Evolutionary conservation across 2,329 filamentous ascomycete genomes (phyloP).

Genomic region (Aureobasidium subglaciale): DNA sequence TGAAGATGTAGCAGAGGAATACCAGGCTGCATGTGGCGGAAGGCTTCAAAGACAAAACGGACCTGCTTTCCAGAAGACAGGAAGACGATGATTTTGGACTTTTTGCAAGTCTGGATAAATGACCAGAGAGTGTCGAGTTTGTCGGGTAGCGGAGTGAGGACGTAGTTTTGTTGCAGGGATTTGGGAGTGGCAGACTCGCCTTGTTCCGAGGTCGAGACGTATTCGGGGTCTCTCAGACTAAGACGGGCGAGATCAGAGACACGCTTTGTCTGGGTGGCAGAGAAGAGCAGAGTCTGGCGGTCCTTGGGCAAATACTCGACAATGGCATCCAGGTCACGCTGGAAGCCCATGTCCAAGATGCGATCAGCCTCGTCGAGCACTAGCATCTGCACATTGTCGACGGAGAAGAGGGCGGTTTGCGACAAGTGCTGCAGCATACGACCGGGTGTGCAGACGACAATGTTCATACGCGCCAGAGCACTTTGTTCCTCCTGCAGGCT

Average conservation of each 20-base stretch:
- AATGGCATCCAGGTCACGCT: conserved; percentile 82
- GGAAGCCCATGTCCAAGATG: conserved; percentile 97
- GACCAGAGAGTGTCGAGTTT: conserved; percentile 91
- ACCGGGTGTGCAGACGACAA: conserved; percentile 89
- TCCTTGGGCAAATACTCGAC: conserved; percentile 80
- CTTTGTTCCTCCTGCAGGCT: conserved; percentile 81
- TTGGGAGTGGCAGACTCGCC: conserved; percentile 73
- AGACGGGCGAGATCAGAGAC: conserved; percentile 86
- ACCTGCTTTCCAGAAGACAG: conserved; percentile 94
- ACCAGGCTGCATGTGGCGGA: conserved; percentile 88
- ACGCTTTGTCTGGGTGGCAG: conserved; percentile 89
- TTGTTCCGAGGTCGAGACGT: conserved; percentile 86
- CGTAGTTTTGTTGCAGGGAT: conserved; percentile 83
- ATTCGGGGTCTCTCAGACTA: conserved; percentile 84
- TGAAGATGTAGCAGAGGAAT: conserved; percentile 88
- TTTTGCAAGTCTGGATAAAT: conserved; percentile 84
- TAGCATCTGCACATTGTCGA: conserved; percentile 84
- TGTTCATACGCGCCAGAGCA: conserved; percentile 85
- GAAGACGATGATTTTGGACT: conserved; percentile 93
- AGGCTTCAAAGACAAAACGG: conserved; percentile 87
- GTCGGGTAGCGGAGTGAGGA: conserved; percentile 73
- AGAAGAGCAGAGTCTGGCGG: conserved; percentile 89
- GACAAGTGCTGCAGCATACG: conserved; percentile 93
- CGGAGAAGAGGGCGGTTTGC: conserved; percentile 83
- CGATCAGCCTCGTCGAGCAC: conserved; percentile 94